phyloP scores from a whole-genome alignment of 2,329 filamentous ascomycete genomes.

The Diaporthe batatas region DNA sequence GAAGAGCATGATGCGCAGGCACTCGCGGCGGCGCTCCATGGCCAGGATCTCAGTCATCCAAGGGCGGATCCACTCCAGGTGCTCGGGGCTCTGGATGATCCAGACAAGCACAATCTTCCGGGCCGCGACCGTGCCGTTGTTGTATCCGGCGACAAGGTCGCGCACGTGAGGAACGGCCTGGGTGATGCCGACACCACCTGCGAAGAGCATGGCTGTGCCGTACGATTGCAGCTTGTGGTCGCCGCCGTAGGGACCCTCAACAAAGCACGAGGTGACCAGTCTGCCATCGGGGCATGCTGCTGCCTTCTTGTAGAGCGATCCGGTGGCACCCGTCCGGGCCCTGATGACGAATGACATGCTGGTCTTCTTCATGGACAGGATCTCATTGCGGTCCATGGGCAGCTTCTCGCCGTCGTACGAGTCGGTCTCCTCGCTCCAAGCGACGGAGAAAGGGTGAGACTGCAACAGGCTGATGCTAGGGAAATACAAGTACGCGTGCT shows the following conservation, averaged over 20 bases:
- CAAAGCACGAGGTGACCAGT: constrained; percentile 73
- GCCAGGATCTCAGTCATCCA: constrained; percentile 86
- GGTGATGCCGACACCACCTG: constrained; percentile 84
- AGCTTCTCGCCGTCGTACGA: constrained; percentile 65
- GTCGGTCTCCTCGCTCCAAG: constrained; percentile 79
- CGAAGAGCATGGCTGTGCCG: constrained; percentile 83
- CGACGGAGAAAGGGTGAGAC: constrained; percentile 84
- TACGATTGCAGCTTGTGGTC: constrained; percentile 80
- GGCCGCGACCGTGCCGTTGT: constrained; percentile 77
- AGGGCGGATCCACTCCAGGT: constrained; percentile 85
- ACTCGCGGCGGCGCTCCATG: constrained; percentile 80
- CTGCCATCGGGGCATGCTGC: constrained; percentile 70
- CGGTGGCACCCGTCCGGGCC: constrained; percentile 80
- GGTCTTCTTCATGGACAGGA: constrained; percentile 71
- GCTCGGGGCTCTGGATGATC: constrained; percentile 84
- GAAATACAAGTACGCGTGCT: constrained; percentile 85
- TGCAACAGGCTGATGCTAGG: constrained; percentile 79
- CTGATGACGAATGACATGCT: constrained; percentile 80
- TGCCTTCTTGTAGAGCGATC: constrained; percentile 76
- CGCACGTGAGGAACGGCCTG: constrained; percentile 83
- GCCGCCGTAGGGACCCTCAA: constrained; percentile 84
- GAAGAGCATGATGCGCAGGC: constrained; percentile 83
- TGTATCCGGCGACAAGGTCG: constrained; percentile 77
- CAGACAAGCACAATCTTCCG: constrained; percentile 81
- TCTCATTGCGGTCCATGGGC: constrained; percentile 70